Conservation (phyloP, 163 green algal species). For the Prototheca wickerhamii region DNA sequence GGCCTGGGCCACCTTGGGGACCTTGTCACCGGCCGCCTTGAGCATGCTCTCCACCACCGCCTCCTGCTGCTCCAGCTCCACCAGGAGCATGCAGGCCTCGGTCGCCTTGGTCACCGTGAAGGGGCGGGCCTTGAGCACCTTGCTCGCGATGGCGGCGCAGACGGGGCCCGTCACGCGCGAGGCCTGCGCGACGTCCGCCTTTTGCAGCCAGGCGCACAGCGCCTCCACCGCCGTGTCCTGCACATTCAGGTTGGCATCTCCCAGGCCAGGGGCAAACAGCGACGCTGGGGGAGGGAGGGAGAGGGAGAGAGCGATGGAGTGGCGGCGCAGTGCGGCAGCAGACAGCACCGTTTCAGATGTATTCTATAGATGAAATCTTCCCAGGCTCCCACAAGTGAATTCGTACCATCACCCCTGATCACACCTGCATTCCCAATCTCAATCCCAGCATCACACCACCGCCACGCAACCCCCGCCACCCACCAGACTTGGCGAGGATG, state of each 20-base stretch:
- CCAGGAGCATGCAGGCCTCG: conserved; percentile 64
- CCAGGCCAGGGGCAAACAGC: conserved; percentile 75
- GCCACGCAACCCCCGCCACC: conserved; percentile 1
- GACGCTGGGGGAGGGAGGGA: conserved; percentile 35
- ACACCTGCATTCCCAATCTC: too few species aligned
- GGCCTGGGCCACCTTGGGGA: conserved; percentile 85
- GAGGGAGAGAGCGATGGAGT: not conserved
- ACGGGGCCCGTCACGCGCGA: conserved; percentile 5
- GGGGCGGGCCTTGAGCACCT: conserved; percentile 71
- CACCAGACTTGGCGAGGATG: conserved; percentile 56
- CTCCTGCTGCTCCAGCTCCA: conserved; percentile 80
- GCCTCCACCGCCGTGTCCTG: conserved; percentile 87
- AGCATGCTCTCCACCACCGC: conserved; percentile 50
- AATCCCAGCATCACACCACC: not conserved
- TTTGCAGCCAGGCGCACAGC: conserved; percentile 55
- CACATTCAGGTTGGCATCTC: conserved; percentile 80
- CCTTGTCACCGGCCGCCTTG: conserved; percentile 77
- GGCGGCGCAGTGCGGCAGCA: too few species aligned
- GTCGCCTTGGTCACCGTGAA: conserved; percentile 57
- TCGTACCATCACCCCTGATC: too few species aligned
- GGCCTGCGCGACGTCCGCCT: conserved; percentile 49
- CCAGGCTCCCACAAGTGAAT: too few species aligned
- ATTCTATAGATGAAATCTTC: too few species aligned
- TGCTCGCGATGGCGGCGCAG: conserved; percentile 58
- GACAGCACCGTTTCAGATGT: too few species aligned